A percentile compares a stretch with the other conserved stretches of the same genome.
These are phyloP conservation scores for Candida frijolesensis DNA, from an alignment of 1,139 yeast species.

Conservation along the genomic window DNA sequence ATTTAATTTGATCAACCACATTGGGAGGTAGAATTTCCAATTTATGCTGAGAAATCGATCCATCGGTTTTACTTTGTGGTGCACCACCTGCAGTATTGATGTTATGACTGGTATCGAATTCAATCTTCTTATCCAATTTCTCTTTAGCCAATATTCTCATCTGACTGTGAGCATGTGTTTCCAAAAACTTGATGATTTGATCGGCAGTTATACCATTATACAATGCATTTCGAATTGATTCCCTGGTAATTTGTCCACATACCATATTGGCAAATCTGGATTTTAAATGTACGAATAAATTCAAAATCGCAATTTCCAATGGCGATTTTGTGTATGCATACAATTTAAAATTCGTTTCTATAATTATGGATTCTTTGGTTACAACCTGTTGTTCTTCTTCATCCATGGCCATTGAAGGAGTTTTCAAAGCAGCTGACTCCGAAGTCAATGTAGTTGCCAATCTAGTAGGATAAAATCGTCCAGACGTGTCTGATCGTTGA, in stretches of 20 bases:
- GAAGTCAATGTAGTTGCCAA: conserved; percentile 90
- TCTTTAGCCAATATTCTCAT: conserved; percentile 77
- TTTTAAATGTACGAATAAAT: conserved; percentile 80
- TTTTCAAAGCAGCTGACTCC: conserved; percentile 68
- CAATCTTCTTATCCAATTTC: conserved; percentile 63
- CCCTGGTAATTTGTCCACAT: conserved; percentile 90
- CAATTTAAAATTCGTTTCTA: conserved; percentile 91
- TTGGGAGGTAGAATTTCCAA: conserved; percentile 87
- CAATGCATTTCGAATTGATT: conserved; percentile 82
- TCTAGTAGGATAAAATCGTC: conserved; percentile 85
- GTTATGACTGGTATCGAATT: conserved; percentile 61
- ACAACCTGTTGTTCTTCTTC: conserved; percentile 49
- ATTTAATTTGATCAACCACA: conserved; percentile 88
- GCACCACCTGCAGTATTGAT: conserved; percentile 53
- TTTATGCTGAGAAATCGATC: conserved; percentile 39
- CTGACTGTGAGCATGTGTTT: conserved; percentile 93
- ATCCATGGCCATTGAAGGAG: conserved; percentile 71
- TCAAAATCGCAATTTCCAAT: conserved; percentile 88
- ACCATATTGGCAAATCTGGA: conserved; percentile 91
- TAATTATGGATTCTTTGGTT: conserved; percentile 69
- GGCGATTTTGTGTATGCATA: conserved; percentile 97
- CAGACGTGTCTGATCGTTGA: conserved; percentile 62
- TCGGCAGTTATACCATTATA: conserved; percentile 92
- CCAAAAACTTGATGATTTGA: conserved; percentile 85
- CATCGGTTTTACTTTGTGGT: conserved; percentile 30